Evolutionary conservation across 2,329 filamentous ascomycete genomes (phyloP).

Genomic region (Phyllachora maydis): DNA sequence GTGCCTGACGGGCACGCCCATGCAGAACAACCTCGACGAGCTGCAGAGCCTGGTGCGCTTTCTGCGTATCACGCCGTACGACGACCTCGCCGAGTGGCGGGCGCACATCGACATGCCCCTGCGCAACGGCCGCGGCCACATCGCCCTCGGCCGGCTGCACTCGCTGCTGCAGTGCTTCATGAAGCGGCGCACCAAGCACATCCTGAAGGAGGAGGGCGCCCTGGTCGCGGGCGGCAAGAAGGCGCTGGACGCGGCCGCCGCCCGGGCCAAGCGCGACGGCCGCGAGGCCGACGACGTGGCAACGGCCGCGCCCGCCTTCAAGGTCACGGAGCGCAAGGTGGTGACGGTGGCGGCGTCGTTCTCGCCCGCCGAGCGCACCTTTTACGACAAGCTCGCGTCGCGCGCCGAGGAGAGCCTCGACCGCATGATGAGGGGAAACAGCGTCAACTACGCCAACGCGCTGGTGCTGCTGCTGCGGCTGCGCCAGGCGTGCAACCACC

Average conservation of each 20-base stretch:
- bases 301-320: conserved; percentile 47
- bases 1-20: conserved; percentile 89
- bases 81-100: conserved; percentile 73
- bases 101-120: conserved; percentile 77
- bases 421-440: conserved; percentile 65
- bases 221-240: conserved; percentile 56
- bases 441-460: conserved; percentile 74
- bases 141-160: conserved; percentile 75
- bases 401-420: conserved; percentile 75
- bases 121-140: conserved; percentile 72
- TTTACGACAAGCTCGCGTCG: conserved; percentile 68
- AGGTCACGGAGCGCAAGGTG: conserved; percentile 80
- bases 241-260: conserved; percentile 15
- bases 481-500: conserved; percentile 88
- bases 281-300: conserved; percentile 15
- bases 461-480: conserved; percentile 80
- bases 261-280: conserved; percentile 24
- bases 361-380: conserved; percentile 57
- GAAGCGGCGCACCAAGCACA: conserved; percentile 95
- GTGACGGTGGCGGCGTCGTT: conserved; percentile 63
- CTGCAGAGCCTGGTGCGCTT: conserved; percentile 87
- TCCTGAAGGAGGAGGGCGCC: conserved; percentile 75
- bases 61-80: conserved; percentile 76
- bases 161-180: conserved; percentile 81
- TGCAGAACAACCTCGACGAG: conserved; percentile 97